phyloP scores from a whole-genome alignment of 371 early-diverging fungal genomes.

The Mortierella sp. region DNA sequence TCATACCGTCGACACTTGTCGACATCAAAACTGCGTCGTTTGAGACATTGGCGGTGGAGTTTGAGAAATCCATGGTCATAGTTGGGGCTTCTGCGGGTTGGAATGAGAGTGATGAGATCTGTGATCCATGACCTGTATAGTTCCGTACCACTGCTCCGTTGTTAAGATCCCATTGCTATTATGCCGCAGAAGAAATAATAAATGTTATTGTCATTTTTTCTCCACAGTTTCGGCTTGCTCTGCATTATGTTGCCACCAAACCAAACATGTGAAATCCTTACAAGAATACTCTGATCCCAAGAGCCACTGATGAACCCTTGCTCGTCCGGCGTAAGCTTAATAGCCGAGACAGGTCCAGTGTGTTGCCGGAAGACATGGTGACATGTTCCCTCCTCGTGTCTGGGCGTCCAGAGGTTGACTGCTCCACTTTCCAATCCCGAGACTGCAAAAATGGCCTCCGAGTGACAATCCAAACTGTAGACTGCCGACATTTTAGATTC shows the following conservation, averaged over 20 bases:
- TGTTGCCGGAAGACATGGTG: constrained; percentile 86
- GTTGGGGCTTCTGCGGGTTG: constrained; percentile 69
- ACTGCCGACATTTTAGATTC: constrained; percentile 88
- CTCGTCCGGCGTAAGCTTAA: constrained; percentile 85
- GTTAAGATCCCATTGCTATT: constrained; percentile 94
- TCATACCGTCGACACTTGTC: constrained; percentile 89
- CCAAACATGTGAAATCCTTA: constrained; percentile 52
- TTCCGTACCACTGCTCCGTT: constrained; percentile 79
- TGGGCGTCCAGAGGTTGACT: constrained; percentile 88
- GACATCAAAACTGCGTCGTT: constrained; percentile 73
- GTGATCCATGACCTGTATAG: constrained; percentile 83
- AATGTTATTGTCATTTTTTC: neutral
- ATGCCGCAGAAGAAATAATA: neutral
- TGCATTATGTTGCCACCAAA: neutral
- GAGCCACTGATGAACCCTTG: constrained; percentile 88
- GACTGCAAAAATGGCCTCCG: constrained; percentile 75
- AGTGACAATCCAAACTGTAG: constrained; percentile 91
- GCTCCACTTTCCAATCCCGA: constrained; percentile 75
- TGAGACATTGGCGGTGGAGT: constrained; percentile 34
- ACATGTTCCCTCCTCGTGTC: constrained; percentile 95
- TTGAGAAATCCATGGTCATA: constrained; percentile 39
- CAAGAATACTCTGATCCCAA: constrained; percentile 89
- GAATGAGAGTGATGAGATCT: constrained; percentile 82
- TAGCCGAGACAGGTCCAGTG: constrained; percentile 85
- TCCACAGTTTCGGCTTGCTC: neutral